These are phyloP conservation scores for Neurospora terricola DNA, from an alignment of 495 filamentous ascomycete genomes.

Conservation along the genomic window DNA sequence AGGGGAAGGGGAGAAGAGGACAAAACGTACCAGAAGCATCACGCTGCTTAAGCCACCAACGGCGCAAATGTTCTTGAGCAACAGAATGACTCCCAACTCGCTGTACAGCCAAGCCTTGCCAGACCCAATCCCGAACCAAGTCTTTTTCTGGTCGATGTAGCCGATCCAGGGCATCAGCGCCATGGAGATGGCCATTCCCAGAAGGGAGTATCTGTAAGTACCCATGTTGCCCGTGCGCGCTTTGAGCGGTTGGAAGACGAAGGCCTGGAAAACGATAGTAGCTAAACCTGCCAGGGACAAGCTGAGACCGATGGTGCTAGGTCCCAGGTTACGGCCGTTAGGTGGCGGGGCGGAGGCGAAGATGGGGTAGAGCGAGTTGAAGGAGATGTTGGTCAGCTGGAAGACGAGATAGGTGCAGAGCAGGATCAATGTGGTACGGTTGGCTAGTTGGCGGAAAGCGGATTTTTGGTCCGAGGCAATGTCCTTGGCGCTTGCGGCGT, in stretches of 20 bases:
- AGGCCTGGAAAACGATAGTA: slow-evolving; percentile 83
- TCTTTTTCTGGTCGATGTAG: slow-evolving; percentile 47
- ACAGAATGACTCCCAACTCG: slow-evolving; percentile 67
- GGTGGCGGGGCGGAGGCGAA: slow-evolving; percentile 69
- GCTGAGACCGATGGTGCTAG: slow-evolving; percentile 74
- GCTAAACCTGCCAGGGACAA: slow-evolving; percentile 75
- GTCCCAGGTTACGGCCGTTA: slow-evolving; percentile 62
- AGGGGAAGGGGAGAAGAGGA: not conserved
- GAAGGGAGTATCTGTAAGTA: slow-evolving; percentile 68
- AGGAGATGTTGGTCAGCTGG: slow-evolving; percentile 78
- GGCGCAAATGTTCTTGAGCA: slow-evolving; percentile 80
- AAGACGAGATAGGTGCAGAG: slow-evolving; percentile 79
- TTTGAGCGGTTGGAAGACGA: slow-evolving; percentile 68
- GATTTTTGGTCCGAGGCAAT: slow-evolving; percentile 25
- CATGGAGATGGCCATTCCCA: slow-evolving; percentile 78
- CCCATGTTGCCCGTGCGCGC: slow-evolving; percentile 75
- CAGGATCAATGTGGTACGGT: slow-evolving; percentile 69
- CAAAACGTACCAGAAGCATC: slow-evolving; percentile 61
- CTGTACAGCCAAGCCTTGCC: slow-evolving; percentile 57
- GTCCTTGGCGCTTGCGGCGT: slow-evolving; percentile 19
- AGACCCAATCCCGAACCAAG: slow-evolving; percentile 35
- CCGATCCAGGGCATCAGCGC: slow-evolving; percentile 83
- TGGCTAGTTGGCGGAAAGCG: slow-evolving; percentile 48
- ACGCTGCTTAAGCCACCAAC: slow-evolving; percentile 85
- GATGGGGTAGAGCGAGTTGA: slow-evolving; percentile 85